Conservation (phyloP, 108 stramenopile species). For the Pseudonitzschia pungens region DNA sequence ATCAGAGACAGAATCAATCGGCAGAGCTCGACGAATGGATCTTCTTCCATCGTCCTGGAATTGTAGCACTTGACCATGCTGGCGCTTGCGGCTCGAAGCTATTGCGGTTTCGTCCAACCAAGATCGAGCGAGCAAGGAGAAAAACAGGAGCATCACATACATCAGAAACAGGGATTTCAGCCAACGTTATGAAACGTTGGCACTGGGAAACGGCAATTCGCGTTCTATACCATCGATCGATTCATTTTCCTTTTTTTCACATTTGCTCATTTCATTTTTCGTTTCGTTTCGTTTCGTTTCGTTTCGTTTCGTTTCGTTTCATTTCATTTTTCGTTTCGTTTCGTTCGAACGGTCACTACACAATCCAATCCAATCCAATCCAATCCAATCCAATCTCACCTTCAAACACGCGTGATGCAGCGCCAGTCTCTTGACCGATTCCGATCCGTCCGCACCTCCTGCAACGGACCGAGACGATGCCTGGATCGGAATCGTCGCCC, state of each 20-base stretch:
- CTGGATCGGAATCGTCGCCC: slow-evolving; percentile 50
- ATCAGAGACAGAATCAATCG: slow-evolving; percentile 71
- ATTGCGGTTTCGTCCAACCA: not conserved
- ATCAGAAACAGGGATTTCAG: too few relatives aligned
- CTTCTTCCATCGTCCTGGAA: slow-evolving; percentile 21
- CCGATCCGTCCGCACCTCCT: not conserved
- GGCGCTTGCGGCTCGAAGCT: not conserved
- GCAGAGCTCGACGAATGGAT: slow-evolving; percentile 79
- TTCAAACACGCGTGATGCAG: slow-evolving; percentile 89
- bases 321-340: too few relatives aligned
- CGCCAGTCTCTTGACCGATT: slow-evolving; percentile 71
- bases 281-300: too few relatives aligned
- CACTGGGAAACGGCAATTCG: too few relatives aligned
- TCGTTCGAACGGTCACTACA: too few relatives aligned
- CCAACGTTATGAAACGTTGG: too few relatives aligned
- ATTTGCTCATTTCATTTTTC: too few relatives aligned
- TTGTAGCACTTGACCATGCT: not conserved
- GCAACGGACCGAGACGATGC: not conserved
- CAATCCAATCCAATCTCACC: slow-evolving; percentile 26
- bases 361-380: too few relatives aligned
- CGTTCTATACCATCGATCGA: too few relatives aligned
- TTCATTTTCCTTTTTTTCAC: too few relatives aligned
- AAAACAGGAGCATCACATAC: too few relatives aligned
- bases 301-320: too few relatives aligned
- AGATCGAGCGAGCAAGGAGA: not conserved